Evolutionary conservation across 768 basidiomycete species (phyloP).

Genomic region (Lactifluus hygrophoroides): DNA sequence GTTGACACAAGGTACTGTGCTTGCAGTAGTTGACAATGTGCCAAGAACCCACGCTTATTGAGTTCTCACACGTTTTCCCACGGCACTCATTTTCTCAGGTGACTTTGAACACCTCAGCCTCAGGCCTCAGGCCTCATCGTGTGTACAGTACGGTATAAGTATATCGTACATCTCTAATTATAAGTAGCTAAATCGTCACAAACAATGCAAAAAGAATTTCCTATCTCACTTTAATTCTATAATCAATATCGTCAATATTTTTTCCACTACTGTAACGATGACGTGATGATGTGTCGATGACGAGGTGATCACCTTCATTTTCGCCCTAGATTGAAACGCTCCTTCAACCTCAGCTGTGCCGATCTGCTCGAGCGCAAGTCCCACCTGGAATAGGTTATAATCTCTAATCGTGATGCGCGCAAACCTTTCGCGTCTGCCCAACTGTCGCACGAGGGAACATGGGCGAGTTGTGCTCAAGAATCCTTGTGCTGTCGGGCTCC

Average conservation of each 20-base stretch:
- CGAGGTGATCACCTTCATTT: neutral
- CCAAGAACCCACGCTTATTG: too few species aligned
- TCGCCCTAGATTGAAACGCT: neutral
- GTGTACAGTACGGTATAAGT: too few species aligned
- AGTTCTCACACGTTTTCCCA: too few species aligned
- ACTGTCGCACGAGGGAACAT: conserved; percentile 11
- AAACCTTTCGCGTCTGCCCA: neutral
- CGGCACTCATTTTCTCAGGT: too few species aligned
- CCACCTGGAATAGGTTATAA: conserved; percentile 4
- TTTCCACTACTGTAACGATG: too few species aligned
- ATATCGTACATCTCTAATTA: too few species aligned
- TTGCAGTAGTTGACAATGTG: too few species aligned
- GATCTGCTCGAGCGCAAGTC: neutral
- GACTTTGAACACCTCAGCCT: too few species aligned
- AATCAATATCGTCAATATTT: too few species aligned
- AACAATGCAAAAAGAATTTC: conserved; percentile 7
- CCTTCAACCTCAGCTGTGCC: neutral
- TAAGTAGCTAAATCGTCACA: neutral
- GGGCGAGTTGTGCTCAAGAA: conserved; percentile 4
- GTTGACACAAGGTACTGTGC: too few species aligned
- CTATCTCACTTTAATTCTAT: neutral
- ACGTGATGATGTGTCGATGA: neutral
- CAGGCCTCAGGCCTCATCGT: too few species aligned
- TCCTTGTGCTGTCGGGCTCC: neutral
- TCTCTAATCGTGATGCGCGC: conserved; percentile 4